Evolutionary conservation across 768 basidiomycete species (phyloP).

Genomic region (Neoboletus magnificus): DNA sequence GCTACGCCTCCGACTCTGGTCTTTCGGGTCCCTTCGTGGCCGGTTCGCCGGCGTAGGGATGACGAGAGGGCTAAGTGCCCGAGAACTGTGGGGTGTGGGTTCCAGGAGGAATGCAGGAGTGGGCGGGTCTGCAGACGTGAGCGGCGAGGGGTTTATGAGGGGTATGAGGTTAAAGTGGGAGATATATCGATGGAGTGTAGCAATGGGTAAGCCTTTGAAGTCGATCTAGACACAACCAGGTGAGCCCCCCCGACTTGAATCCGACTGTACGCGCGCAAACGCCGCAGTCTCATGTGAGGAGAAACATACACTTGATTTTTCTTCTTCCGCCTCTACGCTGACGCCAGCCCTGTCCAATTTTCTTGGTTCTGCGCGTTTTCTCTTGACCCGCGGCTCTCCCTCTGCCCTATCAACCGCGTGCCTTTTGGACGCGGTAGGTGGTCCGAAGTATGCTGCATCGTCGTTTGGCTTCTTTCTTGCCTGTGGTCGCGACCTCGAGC

Average conservation of each 20-base stretch:
- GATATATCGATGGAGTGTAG: constrained; percentile 69
- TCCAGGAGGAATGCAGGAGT: constrained; percentile 60
- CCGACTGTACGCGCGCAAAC: neutral
- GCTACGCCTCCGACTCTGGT: constrained; percentile 59
- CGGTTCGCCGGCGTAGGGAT: constrained; percentile 62
- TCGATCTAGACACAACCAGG: constrained; percentile 53
- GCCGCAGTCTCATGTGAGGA: neutral
- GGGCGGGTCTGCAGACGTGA: constrained; percentile 65
- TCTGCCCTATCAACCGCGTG: constrained; percentile 65
- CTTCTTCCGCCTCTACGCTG: constrained; percentile 30
- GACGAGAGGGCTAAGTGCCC: constrained; percentile 48
- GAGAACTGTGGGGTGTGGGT: constrained; percentile 42
- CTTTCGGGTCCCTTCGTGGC: constrained; percentile 66
- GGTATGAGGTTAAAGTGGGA: constrained; percentile 72
- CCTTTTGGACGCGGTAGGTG: constrained; percentile 57
- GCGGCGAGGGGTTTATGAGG: constrained; percentile 64
- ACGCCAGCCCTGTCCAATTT: constrained; percentile 39
- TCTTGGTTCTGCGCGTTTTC: constrained; percentile 61
- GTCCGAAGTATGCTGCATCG: constrained; percentile 69
- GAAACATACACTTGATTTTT: constrained; percentile 30
- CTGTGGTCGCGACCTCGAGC: constrained; percentile 61
- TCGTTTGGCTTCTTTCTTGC: constrained; percentile 62
- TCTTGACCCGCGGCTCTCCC: constrained; percentile 70
- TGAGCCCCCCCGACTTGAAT: constrained; percentile 6
- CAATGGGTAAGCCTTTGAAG: constrained; percentile 65